phyloP scores from a whole-genome alignment of 2,329 filamentous ascomycete species.

The Ceratocystis variospora region DNA sequence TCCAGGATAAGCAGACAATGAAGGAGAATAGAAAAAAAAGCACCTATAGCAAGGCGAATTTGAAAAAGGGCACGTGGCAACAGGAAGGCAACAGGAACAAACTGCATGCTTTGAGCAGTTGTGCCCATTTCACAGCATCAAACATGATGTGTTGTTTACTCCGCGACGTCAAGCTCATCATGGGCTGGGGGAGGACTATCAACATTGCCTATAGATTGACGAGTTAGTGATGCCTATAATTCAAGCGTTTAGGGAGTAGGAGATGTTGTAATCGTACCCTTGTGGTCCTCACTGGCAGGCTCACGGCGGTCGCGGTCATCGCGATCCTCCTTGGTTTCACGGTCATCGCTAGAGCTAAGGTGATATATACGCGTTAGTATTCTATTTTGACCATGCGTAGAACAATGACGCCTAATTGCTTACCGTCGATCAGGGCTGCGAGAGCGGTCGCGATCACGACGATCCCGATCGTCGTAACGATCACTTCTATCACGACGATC shows the following conservation, averaged over 20 bases:
- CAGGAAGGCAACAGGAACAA: neutral
- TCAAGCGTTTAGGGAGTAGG: neutral
- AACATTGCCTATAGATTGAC: conserved; percentile 24
- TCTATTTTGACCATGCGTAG: neutral
- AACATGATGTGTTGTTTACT: conserved; percentile 33
- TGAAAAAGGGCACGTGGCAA: neutral
- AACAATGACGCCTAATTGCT: conserved; percentile 14
- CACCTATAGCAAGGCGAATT: neutral
- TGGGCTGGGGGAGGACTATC: conserved; percentile 73
- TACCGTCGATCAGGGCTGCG: conserved; percentile 54
- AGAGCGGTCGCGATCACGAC: conserved; percentile 59
- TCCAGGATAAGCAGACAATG: conserved; percentile 13
- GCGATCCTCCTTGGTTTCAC: conserved; percentile 49
- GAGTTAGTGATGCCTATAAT: neutral
- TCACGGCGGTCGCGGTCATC: conserved; percentile 64
- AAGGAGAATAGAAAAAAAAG: conserved; percentile 1
- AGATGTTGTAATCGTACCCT: conserved; percentile 45
- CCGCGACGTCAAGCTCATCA: conserved; percentile 91
- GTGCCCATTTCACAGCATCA: too few relatives aligned
- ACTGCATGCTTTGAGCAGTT: neutral
- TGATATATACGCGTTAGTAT: conserved; percentile 13
- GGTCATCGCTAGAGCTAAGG: conserved; percentile 30
- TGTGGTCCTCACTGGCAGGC: conserved; percentile 79
- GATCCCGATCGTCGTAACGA: conserved; percentile 63
- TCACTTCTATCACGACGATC: conserved; percentile 63